These are phyloP conservation scores for Trametes gibbosa DNA, from an alignment of 768 basidiomycete species.

Conservation along the genomic window DNA sequence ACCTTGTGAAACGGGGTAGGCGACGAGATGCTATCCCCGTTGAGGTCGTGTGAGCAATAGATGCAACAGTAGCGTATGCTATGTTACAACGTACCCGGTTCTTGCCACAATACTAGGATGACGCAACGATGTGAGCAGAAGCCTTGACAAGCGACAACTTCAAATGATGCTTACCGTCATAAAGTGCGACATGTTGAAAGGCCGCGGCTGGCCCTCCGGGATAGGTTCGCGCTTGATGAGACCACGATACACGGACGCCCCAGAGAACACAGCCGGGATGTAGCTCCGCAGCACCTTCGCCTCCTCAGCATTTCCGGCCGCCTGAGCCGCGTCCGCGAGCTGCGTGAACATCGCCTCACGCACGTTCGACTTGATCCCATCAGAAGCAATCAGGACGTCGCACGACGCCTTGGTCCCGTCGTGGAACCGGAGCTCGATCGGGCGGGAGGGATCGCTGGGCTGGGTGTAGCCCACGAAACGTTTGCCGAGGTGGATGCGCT, in stretches of 20 bases:
- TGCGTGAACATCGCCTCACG: slow-evolving; percentile 2
- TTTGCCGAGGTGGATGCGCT: slow-evolving; percentile 21
- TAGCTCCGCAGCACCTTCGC: slow-evolving; percentile 12
- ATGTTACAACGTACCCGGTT: slow-evolving; percentile 11
- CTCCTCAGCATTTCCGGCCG: not conserved
- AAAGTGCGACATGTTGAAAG: slow-evolving; percentile 15
- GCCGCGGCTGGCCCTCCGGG: slow-evolving; percentile 7
- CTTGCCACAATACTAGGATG: slow-evolving; percentile 31
- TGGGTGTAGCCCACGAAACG: slow-evolving; percentile 14
- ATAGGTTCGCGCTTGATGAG: slow-evolving; percentile 36
- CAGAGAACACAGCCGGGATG: slow-evolving; percentile 39
- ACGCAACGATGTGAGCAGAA: not conserved
- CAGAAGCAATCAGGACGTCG: slow-evolving; percentile 28
- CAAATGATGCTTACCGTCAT: not conserved
- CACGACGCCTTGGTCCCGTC: slow-evolving; percentile 25
- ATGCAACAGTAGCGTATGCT: not conserved
- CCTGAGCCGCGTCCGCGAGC: slow-evolving; percentile 1
- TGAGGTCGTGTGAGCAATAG: not conserved
- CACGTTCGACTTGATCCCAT: slow-evolving; percentile 25
- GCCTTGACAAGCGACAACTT: too few relatives aligned
- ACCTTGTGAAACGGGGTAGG: slow-evolving; percentile 26
- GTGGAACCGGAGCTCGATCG: slow-evolving; percentile 21
- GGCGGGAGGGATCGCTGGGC: not conserved
- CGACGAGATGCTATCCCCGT: slow-evolving; percentile 35
- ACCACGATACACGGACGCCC: slow-evolving; percentile 38